Conservation (phyloP, 306 rosid genomes). For the Dryas alaskensis region DNA sequence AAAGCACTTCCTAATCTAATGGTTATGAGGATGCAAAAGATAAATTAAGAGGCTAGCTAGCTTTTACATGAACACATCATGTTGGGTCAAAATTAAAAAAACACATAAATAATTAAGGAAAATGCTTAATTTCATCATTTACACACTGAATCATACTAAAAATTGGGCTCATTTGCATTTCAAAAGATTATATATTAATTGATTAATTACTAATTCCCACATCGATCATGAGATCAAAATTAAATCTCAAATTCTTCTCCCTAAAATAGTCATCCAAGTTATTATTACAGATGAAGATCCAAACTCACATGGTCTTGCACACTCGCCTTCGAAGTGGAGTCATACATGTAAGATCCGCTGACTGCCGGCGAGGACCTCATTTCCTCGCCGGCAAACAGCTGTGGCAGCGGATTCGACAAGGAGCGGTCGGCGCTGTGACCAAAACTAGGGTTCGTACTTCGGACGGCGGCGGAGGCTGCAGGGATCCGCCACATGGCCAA, state of each 20-base stretch:
- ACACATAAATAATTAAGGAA: neutral
- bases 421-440: no score
- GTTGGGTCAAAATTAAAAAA: neutral
- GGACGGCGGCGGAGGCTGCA: conserved; percentile 12
- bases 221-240: conserved; percentile 3
- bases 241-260: conserved; percentile 19
- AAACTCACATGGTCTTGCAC: conserved; percentile 74
- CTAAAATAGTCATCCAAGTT: neutral
- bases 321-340: conserved; percentile 33
- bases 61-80: neutral
- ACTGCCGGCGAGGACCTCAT: conserved; percentile 25
- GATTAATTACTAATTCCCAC: conserved; percentile 1
- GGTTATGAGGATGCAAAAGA: neutral
- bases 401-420: neutral
- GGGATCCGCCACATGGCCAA: conserved; percentile 75
- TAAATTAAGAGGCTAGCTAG: neutral
- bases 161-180: conserved; percentile 4
- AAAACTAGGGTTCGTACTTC: conserved; percentile 48
- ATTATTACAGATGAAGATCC: conserved; percentile 83
- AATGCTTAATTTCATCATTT: neutral
- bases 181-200: neutral
- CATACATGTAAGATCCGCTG: conserved; percentile 48
- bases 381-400: conserved; percentile 54
- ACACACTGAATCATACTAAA: neutral
- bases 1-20: no score